Conservation (phyloP, 371 early-diverging fungal species). For the Haplosporangium sp. region DNA sequence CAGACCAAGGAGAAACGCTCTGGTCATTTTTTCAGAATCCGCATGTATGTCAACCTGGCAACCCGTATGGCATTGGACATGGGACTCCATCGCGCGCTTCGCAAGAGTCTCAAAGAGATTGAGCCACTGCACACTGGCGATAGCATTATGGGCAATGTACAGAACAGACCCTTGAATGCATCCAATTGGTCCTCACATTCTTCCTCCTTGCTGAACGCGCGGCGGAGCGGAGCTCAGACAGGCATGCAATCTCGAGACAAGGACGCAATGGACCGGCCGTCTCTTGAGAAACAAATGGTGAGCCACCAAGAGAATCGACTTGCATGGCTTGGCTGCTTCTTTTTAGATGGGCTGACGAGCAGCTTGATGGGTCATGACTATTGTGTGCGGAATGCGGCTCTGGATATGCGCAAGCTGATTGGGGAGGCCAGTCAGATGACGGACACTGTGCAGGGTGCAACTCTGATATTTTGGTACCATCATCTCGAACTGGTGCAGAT, state of each 20-base stretch:
- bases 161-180: neutral
- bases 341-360: constrained; percentile 48
- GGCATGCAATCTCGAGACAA: constrained; percentile 1
- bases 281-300: constrained; percentile 28
- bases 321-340: constrained; percentile 55
- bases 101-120: constrained; percentile 23
- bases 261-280: constrained; percentile 12
- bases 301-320: constrained; percentile 35
- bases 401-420: constrained; percentile 43
- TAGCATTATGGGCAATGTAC: constrained; percentile 4
- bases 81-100: constrained; percentile 28
- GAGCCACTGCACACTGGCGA: constrained; percentile 22
- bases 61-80: constrained; percentile 51
- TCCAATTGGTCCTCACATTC: constrained; percentile 4
- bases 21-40: constrained; percentile 52
- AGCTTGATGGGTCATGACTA: constrained; percentile 52
- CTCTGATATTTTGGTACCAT: constrained; percentile 52
- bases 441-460: constrained; percentile 52
- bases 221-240: constrained; percentile 8
- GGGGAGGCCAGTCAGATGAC: constrained; percentile 48
- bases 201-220: constrained; percentile 7
- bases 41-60: constrained; percentile 48
- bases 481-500: constrained; percentile 48
- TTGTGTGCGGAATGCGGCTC: constrained; percentile 18
- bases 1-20: constrained; percentile 66